Percentiles rank a stretch among this genome's conserved stretches.
Conservation (phyloP, 352 stramenopile species). For the Phytophthora cactorum region DNA sequence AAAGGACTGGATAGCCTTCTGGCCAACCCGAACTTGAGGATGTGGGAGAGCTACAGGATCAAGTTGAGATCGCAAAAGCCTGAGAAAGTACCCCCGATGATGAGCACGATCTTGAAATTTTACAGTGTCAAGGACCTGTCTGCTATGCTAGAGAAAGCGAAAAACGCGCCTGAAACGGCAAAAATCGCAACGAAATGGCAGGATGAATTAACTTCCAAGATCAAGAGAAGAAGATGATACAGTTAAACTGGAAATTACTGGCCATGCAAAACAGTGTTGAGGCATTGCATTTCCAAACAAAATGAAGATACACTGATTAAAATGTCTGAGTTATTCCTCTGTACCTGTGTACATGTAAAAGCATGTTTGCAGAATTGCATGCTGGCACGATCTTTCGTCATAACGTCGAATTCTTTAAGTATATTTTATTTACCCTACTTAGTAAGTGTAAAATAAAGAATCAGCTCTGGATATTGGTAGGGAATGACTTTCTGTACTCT, state of each 20-base stretch:
- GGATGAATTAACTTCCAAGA: neutral
- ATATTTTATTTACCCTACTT: too few species aligned
- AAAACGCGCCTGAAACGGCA: constrained; percentile 1
- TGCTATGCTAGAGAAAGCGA: constrained; percentile 5
- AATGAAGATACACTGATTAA: too few species aligned
- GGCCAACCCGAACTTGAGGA: neutral
- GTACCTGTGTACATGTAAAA: neutral
- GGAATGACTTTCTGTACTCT: too few species aligned
- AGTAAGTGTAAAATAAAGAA: too few species aligned
- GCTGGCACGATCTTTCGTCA: too few species aligned
- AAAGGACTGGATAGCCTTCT: neutral
- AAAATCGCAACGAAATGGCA: neutral
- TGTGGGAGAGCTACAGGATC: neutral
- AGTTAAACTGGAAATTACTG: neutral
- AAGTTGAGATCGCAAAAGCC: neutral
- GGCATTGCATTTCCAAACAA: too few species aligned
- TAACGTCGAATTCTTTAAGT: too few species aligned
- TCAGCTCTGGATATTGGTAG: too few species aligned
- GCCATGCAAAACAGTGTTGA: neutral
- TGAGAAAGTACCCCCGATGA: neutral
- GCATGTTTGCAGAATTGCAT: too few species aligned
- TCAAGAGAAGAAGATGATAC: neutral
- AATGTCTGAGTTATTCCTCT: neutral
- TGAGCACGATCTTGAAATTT: constrained; percentile 1
- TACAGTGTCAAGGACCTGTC: constrained; percentile 1